Conservation (phyloP, 2,329 filamentous ascomycete species). For the Neopestalotiopsis sp. region DNA sequence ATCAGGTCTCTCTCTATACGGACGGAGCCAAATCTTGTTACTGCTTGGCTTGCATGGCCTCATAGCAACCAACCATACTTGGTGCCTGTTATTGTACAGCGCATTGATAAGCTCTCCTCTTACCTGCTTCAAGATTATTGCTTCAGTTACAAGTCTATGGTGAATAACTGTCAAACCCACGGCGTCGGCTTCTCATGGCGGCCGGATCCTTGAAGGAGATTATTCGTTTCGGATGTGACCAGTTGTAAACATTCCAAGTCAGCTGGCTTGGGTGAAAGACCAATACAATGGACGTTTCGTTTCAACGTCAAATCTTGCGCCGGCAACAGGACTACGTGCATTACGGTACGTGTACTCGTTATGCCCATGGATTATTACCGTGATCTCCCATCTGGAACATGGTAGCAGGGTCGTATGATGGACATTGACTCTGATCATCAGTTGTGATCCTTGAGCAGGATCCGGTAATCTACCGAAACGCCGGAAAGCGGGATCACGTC, state of each 20-base stretch:
- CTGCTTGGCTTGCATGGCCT: not conserved
- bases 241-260: not conserved
- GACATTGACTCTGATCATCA: not conserved
- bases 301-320: too few species aligned
- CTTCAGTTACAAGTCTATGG: not conserved
- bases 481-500: not conserved
- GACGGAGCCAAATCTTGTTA: not conserved
- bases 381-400: not conserved
- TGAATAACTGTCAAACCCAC: not conserved
- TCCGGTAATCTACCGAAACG: not conserved
- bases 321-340: too few species aligned
- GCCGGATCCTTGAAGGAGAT: constrained; percentile 1
- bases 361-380: too few species aligned
- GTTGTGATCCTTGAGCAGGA: not conserved
- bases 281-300: too few species aligned
- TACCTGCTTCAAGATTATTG: not conserved
- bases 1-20: not conserved
- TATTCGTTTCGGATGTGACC: not conserved
- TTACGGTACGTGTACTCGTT: too few species aligned
- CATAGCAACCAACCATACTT: not conserved
- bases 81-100: not conserved
- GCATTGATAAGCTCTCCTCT: not conserved
- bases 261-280: too few species aligned
- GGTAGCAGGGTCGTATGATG: not conserved
- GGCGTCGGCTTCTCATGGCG: not conserved